Evolutionary conservation across 176 grass and related monocot species (phyloP).

Genomic region (Aegilops longissima): DNA sequence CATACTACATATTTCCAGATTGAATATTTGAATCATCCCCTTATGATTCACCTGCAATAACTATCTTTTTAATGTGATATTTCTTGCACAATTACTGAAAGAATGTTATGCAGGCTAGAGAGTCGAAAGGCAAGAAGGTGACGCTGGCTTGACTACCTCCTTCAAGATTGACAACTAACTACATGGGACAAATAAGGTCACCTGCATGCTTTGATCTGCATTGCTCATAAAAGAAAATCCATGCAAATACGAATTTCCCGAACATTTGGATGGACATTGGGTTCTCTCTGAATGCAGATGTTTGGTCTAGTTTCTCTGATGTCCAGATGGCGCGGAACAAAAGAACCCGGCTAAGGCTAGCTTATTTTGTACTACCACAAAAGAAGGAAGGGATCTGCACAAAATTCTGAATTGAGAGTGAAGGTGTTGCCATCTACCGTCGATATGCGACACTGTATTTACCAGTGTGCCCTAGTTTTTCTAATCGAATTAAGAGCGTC

Average conservation of each 20-base stretch:
- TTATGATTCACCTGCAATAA: background rate
- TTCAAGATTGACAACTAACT: background rate
- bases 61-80: background rate
- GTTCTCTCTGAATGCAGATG: background rate
- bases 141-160: constrained; percentile 65
- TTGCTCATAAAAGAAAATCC: background rate
- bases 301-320: background rate
- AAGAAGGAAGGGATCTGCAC: background rate
- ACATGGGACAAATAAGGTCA: background rate
- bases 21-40: background rate
- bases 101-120: constrained; percentile 66
- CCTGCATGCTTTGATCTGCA: background rate
- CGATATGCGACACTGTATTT: background rate
- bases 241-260: background rate
- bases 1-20: background rate
- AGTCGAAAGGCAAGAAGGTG: constrained; percentile 90
- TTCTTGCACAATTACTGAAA: constrained; percentile 17
- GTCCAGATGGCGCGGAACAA: background rate
- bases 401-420: background rate
- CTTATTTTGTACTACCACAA: background rate
- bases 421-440: background rate
- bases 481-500: background rate
- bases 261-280: background rate
- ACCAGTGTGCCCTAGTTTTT: background rate
- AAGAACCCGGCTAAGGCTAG: background rate